A percentile compares a stretch with the other conserved stretches of the same genome.
Evolutionary conservation across 73 alveolate genomes (phyloP).

Genomic region (Paramecium sonneborni): DNA sequence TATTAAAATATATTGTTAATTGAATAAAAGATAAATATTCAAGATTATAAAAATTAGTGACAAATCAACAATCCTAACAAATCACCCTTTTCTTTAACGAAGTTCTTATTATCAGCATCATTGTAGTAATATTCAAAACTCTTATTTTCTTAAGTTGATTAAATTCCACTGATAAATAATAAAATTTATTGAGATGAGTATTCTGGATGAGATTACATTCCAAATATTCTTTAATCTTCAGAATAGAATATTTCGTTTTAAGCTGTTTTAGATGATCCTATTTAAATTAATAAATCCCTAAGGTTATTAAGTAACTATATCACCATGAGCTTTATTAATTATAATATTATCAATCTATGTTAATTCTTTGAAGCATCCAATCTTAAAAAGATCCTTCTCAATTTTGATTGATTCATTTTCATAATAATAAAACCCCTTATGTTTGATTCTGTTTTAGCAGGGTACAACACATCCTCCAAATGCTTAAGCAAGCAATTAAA

Average conservation of each 20-base stretch:
- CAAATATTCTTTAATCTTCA: not conserved
- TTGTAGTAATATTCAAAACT: not conserved
- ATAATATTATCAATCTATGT: not conserved
- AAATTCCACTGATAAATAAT: not conserved
- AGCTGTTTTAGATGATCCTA: not conserved
- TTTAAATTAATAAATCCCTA: not conserved
- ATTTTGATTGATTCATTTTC: not conserved
- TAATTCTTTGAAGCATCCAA: not conserved
- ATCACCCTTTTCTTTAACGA: not conserved
- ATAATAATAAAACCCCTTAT: not conserved
- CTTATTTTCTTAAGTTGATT: not conserved
- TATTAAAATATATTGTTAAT: no score
- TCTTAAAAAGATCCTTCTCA: not conserved
- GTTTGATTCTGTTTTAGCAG: not conserved
- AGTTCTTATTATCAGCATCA: not conserved
- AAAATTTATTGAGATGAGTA: not conserved
- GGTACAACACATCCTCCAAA: constrained; percentile 16
- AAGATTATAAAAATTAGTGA: not conserved
- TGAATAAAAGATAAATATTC: no score
- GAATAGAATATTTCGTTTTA: not conserved
- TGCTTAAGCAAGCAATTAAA: not conserved
- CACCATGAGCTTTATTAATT: constrained; percentile 39
- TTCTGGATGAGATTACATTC: not conserved
- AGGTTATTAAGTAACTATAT: not conserved
- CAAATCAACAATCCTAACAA: not conserved